Evolutionary conservation across 2,329 filamentous ascomycete species (phyloP).

Genomic region (Neospermospora avenae): DNA sequence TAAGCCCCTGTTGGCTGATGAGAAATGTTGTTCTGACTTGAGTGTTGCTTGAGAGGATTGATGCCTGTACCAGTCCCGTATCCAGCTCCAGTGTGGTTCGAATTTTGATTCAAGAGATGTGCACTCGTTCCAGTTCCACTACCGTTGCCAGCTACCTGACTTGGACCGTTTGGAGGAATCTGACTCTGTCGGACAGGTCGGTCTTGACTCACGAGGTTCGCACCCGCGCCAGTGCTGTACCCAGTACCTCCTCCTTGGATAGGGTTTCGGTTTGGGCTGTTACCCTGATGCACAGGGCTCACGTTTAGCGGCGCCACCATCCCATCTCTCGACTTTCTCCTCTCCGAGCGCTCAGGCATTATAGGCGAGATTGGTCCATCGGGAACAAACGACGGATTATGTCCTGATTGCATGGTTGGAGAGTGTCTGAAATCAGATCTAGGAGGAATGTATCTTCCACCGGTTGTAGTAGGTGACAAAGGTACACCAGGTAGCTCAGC

Average conservation of each 20-base stretch:
- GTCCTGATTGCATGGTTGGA: neutral
- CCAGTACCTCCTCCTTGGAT: neutral
- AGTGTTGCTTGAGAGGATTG: too few species aligned
- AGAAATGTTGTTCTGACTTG: neutral
- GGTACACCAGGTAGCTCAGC: neutral
- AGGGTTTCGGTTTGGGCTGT: neutral
- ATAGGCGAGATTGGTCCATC: constrained; percentile 3
- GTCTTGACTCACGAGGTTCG: neutral
- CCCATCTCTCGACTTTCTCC: constrained; percentile 15
- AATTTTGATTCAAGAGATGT: too few species aligned
- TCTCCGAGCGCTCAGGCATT: constrained; percentile 13
- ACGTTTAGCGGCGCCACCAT: constrained; percentile 15
- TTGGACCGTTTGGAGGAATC: neutral
- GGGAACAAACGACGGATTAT: neutral
- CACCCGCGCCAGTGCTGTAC: neutral
- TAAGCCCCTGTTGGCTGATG: neutral
- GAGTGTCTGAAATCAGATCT: constrained; percentile 1
- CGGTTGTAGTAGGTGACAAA: neutral
- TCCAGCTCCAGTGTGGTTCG: too few species aligned
- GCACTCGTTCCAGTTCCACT: too few species aligned
- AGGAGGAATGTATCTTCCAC: constrained; percentile 1
- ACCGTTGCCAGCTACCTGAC: neutral
- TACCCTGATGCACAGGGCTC: neutral
- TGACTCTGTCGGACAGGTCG: neutral
- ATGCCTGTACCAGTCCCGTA: too few species aligned